These are phyloP conservation scores for Carnegiea gigantea DNA, from an alignment of 179 eudicot genomes.

Conservation along the genomic window DNA sequence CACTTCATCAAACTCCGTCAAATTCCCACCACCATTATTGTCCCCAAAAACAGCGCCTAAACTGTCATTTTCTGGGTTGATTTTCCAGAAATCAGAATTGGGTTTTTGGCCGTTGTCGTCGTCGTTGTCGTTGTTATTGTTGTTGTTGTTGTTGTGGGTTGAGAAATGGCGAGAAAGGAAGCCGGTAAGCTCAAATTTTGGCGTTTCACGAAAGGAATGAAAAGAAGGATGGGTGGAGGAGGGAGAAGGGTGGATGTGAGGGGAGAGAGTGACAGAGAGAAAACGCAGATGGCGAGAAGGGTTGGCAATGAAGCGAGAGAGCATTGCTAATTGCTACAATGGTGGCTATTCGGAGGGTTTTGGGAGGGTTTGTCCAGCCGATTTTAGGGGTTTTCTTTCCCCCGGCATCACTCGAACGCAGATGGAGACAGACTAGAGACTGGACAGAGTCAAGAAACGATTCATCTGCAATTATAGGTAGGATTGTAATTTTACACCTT, in stretches of 20 bases:
- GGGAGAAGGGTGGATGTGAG: background rate
- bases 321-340: slow-evolving; percentile 22
- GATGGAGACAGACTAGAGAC: background rate
- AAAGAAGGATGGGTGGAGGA: background rate
- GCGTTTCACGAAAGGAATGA: background rate
- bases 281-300: slow-evolving; percentile 36
- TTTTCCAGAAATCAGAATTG: slow-evolving; percentile 34
- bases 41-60: slow-evolving; percentile 25
- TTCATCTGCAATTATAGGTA: too few relatives aligned
- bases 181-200: slow-evolving; percentile 1
- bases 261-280: slow-evolving; percentile 19
- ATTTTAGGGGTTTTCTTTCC: background rate
- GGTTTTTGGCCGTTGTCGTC: slow-evolving; percentile 2
- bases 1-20: background rate
- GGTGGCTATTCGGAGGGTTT: slow-evolving; percentile 10
- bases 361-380: slow-evolving; percentile 9
- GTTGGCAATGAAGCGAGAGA: slow-evolving; percentile 26
- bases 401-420: background rate
- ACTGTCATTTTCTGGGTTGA: slow-evolving; percentile 25
- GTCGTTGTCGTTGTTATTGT: slow-evolving; percentile 11
- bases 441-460: too few relatives aligned
- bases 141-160: slow-evolving; percentile 4
- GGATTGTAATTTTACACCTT: too few relatives aligned
- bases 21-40: slow-evolving; percentile 18
- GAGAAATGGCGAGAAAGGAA: slow-evolving; percentile 14